phyloP scores from a whole-genome alignment of 1,284 basidiomycete genomes.

The Ceratobasidium sp. region DNA sequence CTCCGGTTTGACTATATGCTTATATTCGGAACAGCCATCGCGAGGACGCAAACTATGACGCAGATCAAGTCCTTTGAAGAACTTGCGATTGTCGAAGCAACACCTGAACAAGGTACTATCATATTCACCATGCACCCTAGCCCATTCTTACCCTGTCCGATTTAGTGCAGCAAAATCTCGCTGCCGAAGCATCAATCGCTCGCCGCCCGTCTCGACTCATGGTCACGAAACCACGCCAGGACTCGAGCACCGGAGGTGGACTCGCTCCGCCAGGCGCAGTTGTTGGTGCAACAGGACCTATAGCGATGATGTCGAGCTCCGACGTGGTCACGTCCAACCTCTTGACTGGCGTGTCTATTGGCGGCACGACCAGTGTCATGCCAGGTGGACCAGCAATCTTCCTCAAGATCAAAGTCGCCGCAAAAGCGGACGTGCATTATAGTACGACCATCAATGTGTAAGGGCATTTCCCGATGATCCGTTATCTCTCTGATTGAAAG shows the following conservation, averaged over 20 bases:
- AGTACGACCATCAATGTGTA: constrained; percentile 91
- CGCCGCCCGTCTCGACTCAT: constrained; percentile 77
- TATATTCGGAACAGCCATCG: constrained; percentile 74
- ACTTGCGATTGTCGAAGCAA: constrained; percentile 84
- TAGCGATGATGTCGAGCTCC: constrained; percentile 54
- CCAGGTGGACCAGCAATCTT: constrained; percentile 78
- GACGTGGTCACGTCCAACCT: constrained; percentile 60
- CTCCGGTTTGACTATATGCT: background rate
- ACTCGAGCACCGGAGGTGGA: constrained; percentile 50
- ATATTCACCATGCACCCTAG: background rate
- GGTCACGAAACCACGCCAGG: constrained; percentile 60
- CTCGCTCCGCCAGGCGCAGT: constrained; percentile 54
- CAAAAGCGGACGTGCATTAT: constrained; percentile 82
- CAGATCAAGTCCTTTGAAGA: constrained; percentile 89
- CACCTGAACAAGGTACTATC: constrained; percentile 75
- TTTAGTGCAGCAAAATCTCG: constrained; percentile 85
- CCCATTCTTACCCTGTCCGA: background rate
- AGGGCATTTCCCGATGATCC: constrained; percentile 52
- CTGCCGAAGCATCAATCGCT: constrained; percentile 78
- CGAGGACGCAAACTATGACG: constrained; percentile 83
- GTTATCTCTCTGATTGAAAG: constrained; percentile 27
- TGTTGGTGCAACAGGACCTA: constrained; percentile 52
- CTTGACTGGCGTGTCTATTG: constrained; percentile 66
- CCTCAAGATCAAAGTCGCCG: constrained; percentile 79
- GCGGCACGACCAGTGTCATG: constrained; percentile 59